These are phyloP conservation scores for Daldinia childiae DNA, from an alignment of 495 filamentous ascomycete genomes.

Conservation along the genomic window DNA sequence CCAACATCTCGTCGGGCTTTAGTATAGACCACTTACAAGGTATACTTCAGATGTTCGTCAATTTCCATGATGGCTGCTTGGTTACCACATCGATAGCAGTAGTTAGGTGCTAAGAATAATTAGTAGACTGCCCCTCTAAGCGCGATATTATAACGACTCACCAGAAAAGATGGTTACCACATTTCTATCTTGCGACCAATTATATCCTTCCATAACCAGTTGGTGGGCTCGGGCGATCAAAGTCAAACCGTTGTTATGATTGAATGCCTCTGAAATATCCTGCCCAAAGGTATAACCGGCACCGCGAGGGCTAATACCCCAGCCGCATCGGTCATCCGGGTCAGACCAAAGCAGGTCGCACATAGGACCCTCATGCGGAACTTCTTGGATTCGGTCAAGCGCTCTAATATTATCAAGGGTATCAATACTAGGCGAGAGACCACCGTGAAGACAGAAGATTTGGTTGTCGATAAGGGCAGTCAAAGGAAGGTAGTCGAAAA, in stretches of 20 bases:
- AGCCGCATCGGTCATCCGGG: conserved; percentile 97
- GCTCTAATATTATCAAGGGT: conserved; percentile 98
- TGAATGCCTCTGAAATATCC: conserved; percentile 99
- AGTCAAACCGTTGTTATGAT: conserved; percentile 98
- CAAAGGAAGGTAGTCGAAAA: conserved; percentile 98
- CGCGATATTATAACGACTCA: conserved; percentile 51
- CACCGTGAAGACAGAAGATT: conserved; percentile 99
- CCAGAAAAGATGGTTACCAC: conserved; percentile 99
- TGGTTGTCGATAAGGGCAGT: conserved; percentile 99
- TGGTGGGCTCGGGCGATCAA: conserved; percentile 94
- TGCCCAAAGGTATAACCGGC: conserved; percentile 99
- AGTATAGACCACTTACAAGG: conserved; percentile 78
- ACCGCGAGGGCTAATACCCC: conserved; percentile 96
- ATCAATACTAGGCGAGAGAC: conserved; percentile 94
- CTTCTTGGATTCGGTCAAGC: conserved; percentile 96
- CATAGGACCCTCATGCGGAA: conserved; percentile 98
- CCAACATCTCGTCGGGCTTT: conserved; percentile 6
- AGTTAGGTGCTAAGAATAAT: conserved; percentile 78
- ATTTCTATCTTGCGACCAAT: conserved; percentile 96
- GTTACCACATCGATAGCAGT: conserved; percentile 98
- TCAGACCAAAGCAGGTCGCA: conserved; percentile 98
- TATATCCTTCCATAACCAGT: conserved; percentile 98
- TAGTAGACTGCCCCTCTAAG: conserved; percentile 6
- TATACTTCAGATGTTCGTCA: conserved; percentile 99
- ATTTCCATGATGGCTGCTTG: conserved; percentile 99